phyloP scores from a whole-genome alignment of 2,329 filamentous ascomycete genomes.

The Sporothrix schenckii region DNA sequence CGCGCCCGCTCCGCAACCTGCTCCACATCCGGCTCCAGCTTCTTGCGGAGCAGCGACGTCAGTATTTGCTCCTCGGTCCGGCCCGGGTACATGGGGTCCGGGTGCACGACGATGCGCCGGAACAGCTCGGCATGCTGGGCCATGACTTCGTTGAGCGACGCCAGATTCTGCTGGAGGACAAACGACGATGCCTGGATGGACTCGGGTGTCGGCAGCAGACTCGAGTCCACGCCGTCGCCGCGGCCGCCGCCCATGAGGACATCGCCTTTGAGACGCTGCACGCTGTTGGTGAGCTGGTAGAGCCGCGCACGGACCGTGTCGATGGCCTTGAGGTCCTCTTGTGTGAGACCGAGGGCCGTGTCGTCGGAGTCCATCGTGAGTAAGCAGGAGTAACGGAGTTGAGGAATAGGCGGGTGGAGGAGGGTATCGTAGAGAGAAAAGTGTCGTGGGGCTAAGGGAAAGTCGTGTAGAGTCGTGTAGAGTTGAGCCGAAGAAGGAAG shows the following conservation, averaged over 20 bases:
- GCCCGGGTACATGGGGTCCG: slow-evolving; percentile 73
- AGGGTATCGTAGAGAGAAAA: neutral
- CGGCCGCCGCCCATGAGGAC: slow-evolving; percentile 54
- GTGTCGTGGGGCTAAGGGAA: neutral
- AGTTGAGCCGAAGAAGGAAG: neutral
- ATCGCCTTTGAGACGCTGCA: slow-evolving; percentile 64
- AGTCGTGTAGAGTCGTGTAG: neutral
- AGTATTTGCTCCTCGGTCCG: slow-evolving; percentile 68
- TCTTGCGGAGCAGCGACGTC: slow-evolving; percentile 75
- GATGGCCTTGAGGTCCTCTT: slow-evolving; percentile 67
- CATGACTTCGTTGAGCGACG: slow-evolving; percentile 66
- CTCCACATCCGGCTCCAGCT: slow-evolving; percentile 77
- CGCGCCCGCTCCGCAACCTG: slow-evolving; percentile 69
- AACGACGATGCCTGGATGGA: slow-evolving; percentile 72
- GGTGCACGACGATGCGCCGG: slow-evolving; percentile 71
- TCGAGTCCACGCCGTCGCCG: slow-evolving; percentile 37
- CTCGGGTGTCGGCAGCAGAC: slow-evolving; percentile 69
- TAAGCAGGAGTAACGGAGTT: neutral
- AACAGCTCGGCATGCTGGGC: slow-evolving; percentile 69
- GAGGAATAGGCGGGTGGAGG: neutral
- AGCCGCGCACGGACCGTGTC: slow-evolving; percentile 72
- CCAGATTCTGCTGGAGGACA: slow-evolving; percentile 72
- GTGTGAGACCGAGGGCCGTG: slow-evolving; percentile 54
- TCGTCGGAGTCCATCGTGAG: slow-evolving; percentile 30
- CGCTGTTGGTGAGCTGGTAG: slow-evolving; percentile 68